phyloP scores from a whole-genome alignment of 139 green algal species.

The Chlorella sp. region DNA sequence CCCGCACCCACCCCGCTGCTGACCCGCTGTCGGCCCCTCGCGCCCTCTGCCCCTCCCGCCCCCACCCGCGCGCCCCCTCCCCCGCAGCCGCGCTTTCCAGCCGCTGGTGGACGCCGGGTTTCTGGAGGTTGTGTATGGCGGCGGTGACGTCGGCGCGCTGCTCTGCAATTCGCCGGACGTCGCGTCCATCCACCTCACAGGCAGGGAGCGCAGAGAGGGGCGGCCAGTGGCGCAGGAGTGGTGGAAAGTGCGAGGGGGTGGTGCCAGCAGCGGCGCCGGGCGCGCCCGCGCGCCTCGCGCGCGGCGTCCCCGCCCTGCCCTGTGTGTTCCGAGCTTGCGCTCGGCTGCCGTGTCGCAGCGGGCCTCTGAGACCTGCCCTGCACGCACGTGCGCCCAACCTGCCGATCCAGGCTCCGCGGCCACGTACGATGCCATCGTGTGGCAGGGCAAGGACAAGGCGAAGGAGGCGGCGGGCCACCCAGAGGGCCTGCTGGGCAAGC shows the following conservation, averaged over 20 bases:
- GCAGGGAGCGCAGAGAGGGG: no score
- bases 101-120: slow-evolving; percentile 69
- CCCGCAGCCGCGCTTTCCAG: slow-evolving; percentile 34
- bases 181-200: slow-evolving; percentile 74
- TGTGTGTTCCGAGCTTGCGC: no score
- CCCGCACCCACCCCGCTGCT: no score
- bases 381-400: no score
- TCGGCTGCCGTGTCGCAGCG: neutral
- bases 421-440: slow-evolving; percentile 86
- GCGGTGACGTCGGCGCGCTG: slow-evolving; percentile 55
- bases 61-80: neutral
- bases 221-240: neutral
- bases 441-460: slow-evolving; percentile 48
- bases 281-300: no score
- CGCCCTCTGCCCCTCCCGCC: neutral
- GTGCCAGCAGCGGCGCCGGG: no score
- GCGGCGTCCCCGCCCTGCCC: no score
- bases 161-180: slow-evolving; percentile 58
- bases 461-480: no score
- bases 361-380: neutral
- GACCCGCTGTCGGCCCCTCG: neutral
- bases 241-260: no score
- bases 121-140: slow-evolving; percentile 77
- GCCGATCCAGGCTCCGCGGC: slow-evolving; percentile 60
- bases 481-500: no score